Evolutionary conservation across 441 rosid species (phyloP).

Genomic region (Syzygium malaccense): DNA sequence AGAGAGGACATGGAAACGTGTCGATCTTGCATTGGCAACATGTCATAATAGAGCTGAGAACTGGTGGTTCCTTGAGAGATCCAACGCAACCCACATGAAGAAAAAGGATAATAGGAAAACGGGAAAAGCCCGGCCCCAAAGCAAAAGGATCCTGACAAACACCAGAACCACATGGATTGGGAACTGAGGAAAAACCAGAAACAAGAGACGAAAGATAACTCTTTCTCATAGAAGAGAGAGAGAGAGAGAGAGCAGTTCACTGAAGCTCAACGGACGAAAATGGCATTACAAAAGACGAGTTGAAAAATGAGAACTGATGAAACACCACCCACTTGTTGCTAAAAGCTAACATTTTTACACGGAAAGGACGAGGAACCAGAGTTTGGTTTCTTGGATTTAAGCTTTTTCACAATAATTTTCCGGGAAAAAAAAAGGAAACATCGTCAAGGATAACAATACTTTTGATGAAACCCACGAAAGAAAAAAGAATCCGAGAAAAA

Average conservation of each 20-base stretch:
- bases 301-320: not conserved
- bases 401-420: not conserved
- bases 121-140: not conserved
- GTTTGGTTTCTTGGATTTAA: not conserved
- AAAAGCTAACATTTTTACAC: not conserved
- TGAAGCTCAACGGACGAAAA: not conserved
- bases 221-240: not conserved
- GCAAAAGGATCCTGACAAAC: not conserved
- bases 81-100: not conserved
- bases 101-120: not conserved
- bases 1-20: slow-evolving; percentile 22
- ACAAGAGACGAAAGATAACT: not conserved
- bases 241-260: not conserved
- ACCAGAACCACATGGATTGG: not conserved
- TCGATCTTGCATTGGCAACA: slow-evolving; percentile 10
- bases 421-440: not conserved
- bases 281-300: not conserved
- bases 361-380: not conserved
- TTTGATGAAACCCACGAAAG: not conserved
- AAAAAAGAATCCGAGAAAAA: not conserved
- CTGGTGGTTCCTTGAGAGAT: not conserved
- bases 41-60: not conserved
- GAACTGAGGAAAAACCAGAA: not conserved
- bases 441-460: not conserved
- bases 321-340: not conserved